Conservation (phyloP, 129 eudicot genomes). For the Daucus carota region DNA sequence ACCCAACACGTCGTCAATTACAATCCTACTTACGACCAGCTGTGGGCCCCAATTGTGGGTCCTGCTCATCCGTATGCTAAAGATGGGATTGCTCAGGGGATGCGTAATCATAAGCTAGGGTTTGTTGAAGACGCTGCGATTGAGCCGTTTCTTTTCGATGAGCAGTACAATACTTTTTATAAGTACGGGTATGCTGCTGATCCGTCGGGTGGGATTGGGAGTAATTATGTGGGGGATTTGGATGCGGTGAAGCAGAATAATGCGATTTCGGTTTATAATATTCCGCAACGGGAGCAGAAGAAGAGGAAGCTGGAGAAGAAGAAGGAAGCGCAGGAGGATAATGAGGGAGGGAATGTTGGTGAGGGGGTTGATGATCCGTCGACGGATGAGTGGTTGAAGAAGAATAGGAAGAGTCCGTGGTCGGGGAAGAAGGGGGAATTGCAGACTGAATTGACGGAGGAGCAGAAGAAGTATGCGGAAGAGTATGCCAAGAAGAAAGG, state of each 20-base stretch:
- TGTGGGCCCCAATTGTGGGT: conserved; percentile 89
- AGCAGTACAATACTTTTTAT: conserved; percentile 80
- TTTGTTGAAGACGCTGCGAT: conserved; percentile 78
- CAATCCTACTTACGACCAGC: conserved; percentile 94
- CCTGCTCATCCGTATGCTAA: conserved; percentile 98
- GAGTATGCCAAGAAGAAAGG: conserved; percentile 89
- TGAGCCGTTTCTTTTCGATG: conserved; percentile 68
- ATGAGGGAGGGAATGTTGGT: conserved; percentile 26
- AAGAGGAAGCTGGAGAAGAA: conserved; percentile 64
- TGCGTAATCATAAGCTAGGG: conserved; percentile 94
- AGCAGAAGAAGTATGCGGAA: conserved; percentile 91
- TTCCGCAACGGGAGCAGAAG: conserved; percentile 70
- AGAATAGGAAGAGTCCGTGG: conserved; percentile 88
- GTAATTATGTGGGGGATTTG: conserved; percentile 70
- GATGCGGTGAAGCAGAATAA: conserved; percentile 36
- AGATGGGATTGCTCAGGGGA: conserved; percentile 91
- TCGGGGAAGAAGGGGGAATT: conserved; percentile 82
- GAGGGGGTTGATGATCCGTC: conserved; percentile 69
- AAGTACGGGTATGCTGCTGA: conserved; percentile 89
- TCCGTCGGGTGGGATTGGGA: conserved; percentile 54
- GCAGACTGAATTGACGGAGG: conserved; percentile 77
- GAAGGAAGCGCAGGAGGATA: conserved; percentile 41
- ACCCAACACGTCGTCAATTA: conserved; percentile 70
- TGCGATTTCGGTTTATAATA: conserved; percentile 62
- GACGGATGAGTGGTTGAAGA: conserved; percentile 57